Evolutionary conservation across 1,139 yeast genomes (phyloP), one percentile per base, ranked within the genome.

Genomic region (Saccharomyces hybrid): DNA sequence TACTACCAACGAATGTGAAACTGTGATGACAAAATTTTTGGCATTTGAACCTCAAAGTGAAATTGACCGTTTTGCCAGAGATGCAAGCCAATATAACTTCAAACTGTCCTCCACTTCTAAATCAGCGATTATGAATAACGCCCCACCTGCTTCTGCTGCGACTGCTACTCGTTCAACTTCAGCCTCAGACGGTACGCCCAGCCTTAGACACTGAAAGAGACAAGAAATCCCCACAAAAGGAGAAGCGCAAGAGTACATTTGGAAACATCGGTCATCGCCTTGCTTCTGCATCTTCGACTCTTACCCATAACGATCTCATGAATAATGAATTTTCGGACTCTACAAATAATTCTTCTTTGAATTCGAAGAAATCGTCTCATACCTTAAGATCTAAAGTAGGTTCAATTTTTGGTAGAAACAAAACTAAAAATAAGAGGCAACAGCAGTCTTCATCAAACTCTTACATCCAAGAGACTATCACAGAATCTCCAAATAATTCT

Each of bases 361-460:
- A 59, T 28, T 52, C 50, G 6, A 69, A 66, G 51, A 67, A 67
- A 52, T 59, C 69, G 1, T 53, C 66, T 8, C 65, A 66, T 48
- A 82, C 79, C 59, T 73, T 90, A 64, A 82, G 84, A 67, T 86
- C 95, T 4, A 83, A 77, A 67, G 90, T 90, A 46, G 97, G 97
- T 16, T 88, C 97, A 0, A 83, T 90, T 57, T 86, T 90, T 69
- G 84, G 86, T 48, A 80, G 87, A 61, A 83, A 81, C 64, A 79
- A 81, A 64, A 77, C 58, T 46, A 65, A 59, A 44, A 58, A 58
- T 24, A 66, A 61, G 52, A 64, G 61, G 53, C 48, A 51, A 26
- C 48, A 31, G 2, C 48, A 51, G 3, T 38, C 42, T 16, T 24
- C 48, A 11, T 47, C 32, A 16, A 48, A 29, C 14, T 19, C 49